Base-by-base conservation (phyloP, 257 asterid species). In the Primulina eburnea region DNA sequence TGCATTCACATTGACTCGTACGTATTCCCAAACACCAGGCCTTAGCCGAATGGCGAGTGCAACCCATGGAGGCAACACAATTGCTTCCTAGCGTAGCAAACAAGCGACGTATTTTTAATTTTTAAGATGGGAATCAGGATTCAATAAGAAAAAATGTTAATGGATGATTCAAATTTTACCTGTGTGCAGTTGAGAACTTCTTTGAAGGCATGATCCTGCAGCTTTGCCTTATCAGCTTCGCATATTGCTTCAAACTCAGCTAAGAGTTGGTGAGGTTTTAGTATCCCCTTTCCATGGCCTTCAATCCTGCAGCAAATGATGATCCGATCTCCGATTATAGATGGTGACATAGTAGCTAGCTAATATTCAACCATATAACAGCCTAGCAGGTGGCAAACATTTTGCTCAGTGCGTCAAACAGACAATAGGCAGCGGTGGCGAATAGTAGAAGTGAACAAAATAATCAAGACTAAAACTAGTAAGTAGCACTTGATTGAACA, bases 11-110 rank as follows among this genome's bases (percentile, higher is more conserved):
- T 90, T 89, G 64, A 93, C 92, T 1, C 96, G 83, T 4, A 90
- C 83, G 21, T 93, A 84, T 18, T 93, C 97, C 97, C 97, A 93
- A 52, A 93, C 96, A 18, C 99, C 97, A 0, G 97, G 97, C 80
- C 97, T 77, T 35, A 90, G 73, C n/a, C 97, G 96, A 52, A 93
- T 88, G 1, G 99, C 97, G 18, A 93, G 92, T 9, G 92, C 99
- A 70, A 93, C 95, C 97, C 99, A 89, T 10, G 99, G 99, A 53
- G 97, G 84, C 72, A 83, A 58, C 60, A 90, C 95, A 57, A 93
- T 86, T 8, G 99, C 96, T 81, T 92, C 98, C 97, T 92, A 34
- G 2, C 35, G 11, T 7, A 65, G n/a, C 20, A 7, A 38, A 20
- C 47, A 38, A 55, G 0, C 20, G 9, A 40, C 21, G 4, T 4